Evolutionary conservation across 2,329 filamentous ascomycete genomes (phyloP).

Genomic region (Fusarium acutatum): DNA sequence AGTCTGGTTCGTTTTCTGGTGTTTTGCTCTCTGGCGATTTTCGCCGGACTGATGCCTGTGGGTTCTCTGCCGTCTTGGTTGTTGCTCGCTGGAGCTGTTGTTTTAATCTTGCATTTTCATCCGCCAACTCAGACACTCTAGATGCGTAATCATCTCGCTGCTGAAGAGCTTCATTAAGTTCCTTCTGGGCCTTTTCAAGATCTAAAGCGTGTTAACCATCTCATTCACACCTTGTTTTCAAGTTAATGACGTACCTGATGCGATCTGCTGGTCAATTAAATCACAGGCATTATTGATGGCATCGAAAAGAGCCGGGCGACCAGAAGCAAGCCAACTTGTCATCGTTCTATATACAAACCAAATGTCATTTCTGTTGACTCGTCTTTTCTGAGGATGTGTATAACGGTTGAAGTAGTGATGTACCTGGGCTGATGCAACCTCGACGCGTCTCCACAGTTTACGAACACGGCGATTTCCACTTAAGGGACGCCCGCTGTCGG

Average conservation of each 20-base stretch:
- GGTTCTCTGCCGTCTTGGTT: background rate
- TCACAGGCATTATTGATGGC: slow-evolving; percentile 52
- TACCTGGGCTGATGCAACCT: slow-evolving; percentile 18
- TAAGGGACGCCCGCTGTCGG: background rate
- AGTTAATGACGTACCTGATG: slow-evolving; percentile 44
- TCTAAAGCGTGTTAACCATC: slow-evolving; percentile 28
- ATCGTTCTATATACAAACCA: slow-evolving; percentile 39
- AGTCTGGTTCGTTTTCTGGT: slow-evolving; percentile 28
- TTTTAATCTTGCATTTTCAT: slow-evolving; percentile 34
- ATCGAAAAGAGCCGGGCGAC: slow-evolving; percentile 51
- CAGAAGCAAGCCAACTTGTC: slow-evolving; percentile 51
- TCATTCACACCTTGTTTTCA: background rate
- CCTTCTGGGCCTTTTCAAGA: slow-evolving; percentile 54
- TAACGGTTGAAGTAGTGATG: background rate
- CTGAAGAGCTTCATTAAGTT: slow-evolving; percentile 42
- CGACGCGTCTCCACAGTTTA: slow-evolving; percentile 39
- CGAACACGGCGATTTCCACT: slow-evolving; percentile 21
- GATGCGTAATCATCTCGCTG: slow-evolving; percentile 29
- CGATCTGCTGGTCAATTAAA: slow-evolving; percentile 50
- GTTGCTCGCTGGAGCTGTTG: slow-evolving; percentile 19
- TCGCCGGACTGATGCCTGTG: background rate
- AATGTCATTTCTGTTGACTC: slow-evolving; percentile 10
- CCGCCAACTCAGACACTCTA: slow-evolving; percentile 5
- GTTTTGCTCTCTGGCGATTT: background rate
- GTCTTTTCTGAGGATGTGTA: background rate